Evolutionary conservation across 1,284 basidiomycete species (phyloP), one percentile per base, ranked within the genome.

Genomic region (Puccinia brachypodii): DNA sequence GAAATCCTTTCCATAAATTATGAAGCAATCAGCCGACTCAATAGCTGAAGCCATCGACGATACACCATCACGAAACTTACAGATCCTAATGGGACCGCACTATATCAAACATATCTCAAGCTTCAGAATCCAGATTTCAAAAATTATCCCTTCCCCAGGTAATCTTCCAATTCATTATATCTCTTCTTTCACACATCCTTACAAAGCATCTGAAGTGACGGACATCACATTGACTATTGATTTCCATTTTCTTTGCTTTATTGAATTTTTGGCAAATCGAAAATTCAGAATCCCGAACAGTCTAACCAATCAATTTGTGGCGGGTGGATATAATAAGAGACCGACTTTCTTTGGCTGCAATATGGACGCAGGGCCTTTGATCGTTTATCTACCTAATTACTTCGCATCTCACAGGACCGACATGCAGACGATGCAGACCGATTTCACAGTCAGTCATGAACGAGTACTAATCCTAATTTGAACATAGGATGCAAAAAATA

Each of bases 281-380:
- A 58, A 56, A 38, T 44, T 7, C 16, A 81, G 79, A 64, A 74
- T 81, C 16, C 79, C 79, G 28, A 81, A 81, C 36, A 64, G 66
- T n/a, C 40, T 64, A 16, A 47, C 66, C 31, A 62, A 33, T 66
- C 22, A 62, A 14, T 81, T 81, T 40, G 33, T 56, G 6, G 9
- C 71, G 0, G 71, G 40, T 50, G 79, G 79, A 28, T 81, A 75
- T 42, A 74, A 74, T 25, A 64, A 75, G 38, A 62, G 79, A 25
- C 79, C 79, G 13, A 81, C 79, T 58, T 74, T 81, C n/a, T 81
- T 81, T 56, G 79, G 79, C 22, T 81, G 79, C 47, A 28, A 75
- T 0, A 71, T 47, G 58, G 9, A 56, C n/a, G 44, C 22, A 0
- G 72, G 56, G 28, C 79, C 79, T 2, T 16, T 81, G 31, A 56